A percentile compares a stretch with the other conserved stretches of the same genome.
Evolutionary conservation across 2,329 filamentous ascomycete species (phyloP).

Genomic region (Grosmannia huntii): DNA sequence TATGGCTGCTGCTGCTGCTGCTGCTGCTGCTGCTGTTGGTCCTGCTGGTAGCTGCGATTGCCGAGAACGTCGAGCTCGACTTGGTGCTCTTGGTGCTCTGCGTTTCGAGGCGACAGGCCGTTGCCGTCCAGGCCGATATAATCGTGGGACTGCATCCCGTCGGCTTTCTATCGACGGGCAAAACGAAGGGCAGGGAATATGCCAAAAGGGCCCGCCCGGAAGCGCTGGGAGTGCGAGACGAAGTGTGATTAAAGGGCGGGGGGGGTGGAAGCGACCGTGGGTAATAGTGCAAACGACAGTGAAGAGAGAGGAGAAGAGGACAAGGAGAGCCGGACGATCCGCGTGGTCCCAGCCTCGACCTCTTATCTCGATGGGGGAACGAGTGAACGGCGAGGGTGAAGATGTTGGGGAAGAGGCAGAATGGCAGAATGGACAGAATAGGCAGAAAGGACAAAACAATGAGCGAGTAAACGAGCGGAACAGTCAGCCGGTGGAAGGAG

Average conservation of each 20-base stretch:
- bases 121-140: constrained; percentile 3
- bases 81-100: constrained; percentile 5
- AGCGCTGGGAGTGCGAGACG: not conserved
- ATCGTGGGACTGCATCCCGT: constrained; percentile 9
- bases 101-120: not conserved
- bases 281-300: not conserved
- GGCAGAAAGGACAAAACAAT: not conserved
- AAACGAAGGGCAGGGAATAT: not conserved
- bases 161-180: not conserved
- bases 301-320: not conserved
- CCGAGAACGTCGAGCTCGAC: constrained; percentile 9
- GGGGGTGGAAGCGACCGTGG: not conserved
- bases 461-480: not conserved
- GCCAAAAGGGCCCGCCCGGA: not conserved
- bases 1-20: not conserved
- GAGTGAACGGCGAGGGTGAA: not conserved
- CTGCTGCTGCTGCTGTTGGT: constrained; percentile 2
- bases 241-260: not conserved
- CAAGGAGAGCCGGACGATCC: not conserved
- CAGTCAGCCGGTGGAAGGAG: not conserved
- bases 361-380: not conserved
- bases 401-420: not conserved
- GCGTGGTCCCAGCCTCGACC: not conserved
- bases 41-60: constrained; percentile 1
- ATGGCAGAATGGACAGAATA: not conserved